Evolutionary conservation across 2,329 filamentous ascomycete species (phyloP).

Genomic region (Lachnellula subtilissima): DNA sequence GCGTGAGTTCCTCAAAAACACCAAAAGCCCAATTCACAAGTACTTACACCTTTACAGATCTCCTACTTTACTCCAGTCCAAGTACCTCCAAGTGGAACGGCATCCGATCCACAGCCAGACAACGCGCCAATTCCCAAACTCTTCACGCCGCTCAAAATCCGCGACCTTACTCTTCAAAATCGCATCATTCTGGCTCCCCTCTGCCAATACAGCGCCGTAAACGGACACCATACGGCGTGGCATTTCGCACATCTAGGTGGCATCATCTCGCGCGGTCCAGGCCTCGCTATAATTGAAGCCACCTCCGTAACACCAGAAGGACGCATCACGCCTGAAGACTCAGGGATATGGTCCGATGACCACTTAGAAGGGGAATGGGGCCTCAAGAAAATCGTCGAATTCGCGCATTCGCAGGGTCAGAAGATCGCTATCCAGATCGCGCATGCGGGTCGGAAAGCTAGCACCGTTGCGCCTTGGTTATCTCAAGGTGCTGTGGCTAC

Average conservation of each 20-base stretch:
- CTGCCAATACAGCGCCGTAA: constrained; percentile 62
- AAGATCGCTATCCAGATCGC: constrained; percentile 75
- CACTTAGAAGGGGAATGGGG: constrained; percentile 60
- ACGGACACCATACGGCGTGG: constrained; percentile 74
- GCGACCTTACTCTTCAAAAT: constrained; percentile 57
- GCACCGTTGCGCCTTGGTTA: constrained; percentile 60
- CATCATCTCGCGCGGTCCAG: constrained; percentile 70
- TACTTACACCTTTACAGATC: constrained; percentile 17
- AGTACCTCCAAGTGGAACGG: constrained; percentile 40
- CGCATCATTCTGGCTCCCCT: constrained; percentile 60
- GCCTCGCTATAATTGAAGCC: constrained; percentile 71
- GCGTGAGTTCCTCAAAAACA: constrained; percentile 12
- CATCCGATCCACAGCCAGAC: constrained; percentile 40
- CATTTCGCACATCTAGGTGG: constrained; percentile 79
- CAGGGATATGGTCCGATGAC: constrained; percentile 77
- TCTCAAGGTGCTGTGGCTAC: constrained; percentile 46
- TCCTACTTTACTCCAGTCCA: constrained; percentile 46
- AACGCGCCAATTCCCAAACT: constrained; percentile 47
- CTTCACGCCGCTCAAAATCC: constrained; percentile 38
- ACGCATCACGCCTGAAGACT: constrained; percentile 76
- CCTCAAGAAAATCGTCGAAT: constrained; percentile 67
- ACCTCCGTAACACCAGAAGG: constrained; percentile 71
- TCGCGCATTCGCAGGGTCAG: constrained; percentile 72
- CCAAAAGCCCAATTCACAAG: neutral
- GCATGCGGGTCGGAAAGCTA: constrained; percentile 71